Evolutionary conservation across 176 grass and related monocot species (phyloP).

Genomic region (Rhynchospora pubera): DNA sequence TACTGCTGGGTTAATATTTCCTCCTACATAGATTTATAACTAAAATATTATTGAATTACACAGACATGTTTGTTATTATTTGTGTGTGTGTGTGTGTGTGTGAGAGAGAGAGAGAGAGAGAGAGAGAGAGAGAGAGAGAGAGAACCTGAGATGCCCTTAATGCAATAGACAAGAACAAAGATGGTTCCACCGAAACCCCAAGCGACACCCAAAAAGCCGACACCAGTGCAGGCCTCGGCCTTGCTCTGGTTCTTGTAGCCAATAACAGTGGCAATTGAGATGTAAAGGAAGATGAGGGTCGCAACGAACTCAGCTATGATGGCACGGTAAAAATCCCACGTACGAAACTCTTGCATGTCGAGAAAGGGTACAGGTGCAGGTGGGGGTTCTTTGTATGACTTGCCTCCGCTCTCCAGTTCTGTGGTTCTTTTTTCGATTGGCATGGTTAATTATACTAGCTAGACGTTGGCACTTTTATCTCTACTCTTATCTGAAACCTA

Average conservation of each 20-base stretch:
- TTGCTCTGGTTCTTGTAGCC: constrained; percentile 55
- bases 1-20: constrained; percentile 84
- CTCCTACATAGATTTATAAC: constrained; percentile 30
- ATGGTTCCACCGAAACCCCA: constrained; percentile 90
- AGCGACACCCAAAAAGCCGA: constrained; percentile 68
- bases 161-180: constrained; percentile 80
- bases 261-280: constrained; percentile 78
- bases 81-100: background rate
- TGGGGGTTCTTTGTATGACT: constrained; percentile 41
- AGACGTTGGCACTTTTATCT: background rate
- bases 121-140: background rate
- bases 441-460: constrained; percentile 10
- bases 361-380: constrained; percentile 30
- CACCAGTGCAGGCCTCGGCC: constrained; percentile 28
- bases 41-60: background rate
- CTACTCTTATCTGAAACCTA: background rate
- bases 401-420: constrained; percentile 13
- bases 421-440: constrained; percentile 18
- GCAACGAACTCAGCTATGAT: constrained; percentile 77
- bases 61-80: background rate
- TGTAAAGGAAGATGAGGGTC: constrained; percentile 80
- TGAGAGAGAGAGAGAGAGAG: no score
- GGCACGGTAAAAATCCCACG: constrained; percentile 72
- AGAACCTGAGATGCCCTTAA: constrained; percentile 57
- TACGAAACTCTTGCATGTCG: constrained; percentile 42